These are phyloP conservation scores for Tulasnella sp. DNA, from an alignment of 768 basidiomycete genomes.

Conservation along the genomic window DNA sequence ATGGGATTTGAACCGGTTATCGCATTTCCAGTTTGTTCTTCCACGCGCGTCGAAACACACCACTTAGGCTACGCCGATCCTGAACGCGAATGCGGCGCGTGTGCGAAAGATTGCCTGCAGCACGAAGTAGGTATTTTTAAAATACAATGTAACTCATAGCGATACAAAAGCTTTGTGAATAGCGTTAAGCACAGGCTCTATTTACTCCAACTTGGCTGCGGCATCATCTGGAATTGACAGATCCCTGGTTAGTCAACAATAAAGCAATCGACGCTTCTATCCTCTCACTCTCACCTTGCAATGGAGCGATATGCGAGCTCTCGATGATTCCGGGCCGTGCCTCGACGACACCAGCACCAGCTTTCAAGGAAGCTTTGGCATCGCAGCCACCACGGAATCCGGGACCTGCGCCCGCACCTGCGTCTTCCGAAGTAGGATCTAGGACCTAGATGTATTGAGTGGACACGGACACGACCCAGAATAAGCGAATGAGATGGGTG, in stretches of 20 bases:
- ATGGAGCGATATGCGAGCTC: slow-evolving; percentile 45
- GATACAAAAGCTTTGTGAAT: neutral
- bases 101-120: too few species aligned
- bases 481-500: neutral
- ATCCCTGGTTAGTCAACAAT: neutral
- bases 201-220: neutral
- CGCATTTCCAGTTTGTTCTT: too few species aligned
- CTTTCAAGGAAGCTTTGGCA: slow-evolving; percentile 36
- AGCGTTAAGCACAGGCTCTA: neutral
- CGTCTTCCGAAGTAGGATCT: slow-evolving; percentile 36
- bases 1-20: too few species aligned
- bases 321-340: slow-evolving; percentile 51
- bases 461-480: neutral
- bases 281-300: slow-evolving; percentile 32
- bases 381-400: slow-evolving; percentile 37
- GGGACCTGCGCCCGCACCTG: slow-evolving; percentile 38
- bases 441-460: slow-evolving; percentile 31
- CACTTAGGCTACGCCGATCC: too few species aligned
- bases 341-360: slow-evolving; percentile 45
- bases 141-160: neutral
- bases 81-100: too few species aligned
- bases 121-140: too few species aligned
- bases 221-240: neutral
- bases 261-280: slow-evolving; percentile 38
- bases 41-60: too few species aligned